phyloP scores from a whole-genome alignment of 1,139 yeast genomes.

The Suhomyces chickasaworum region DNA sequence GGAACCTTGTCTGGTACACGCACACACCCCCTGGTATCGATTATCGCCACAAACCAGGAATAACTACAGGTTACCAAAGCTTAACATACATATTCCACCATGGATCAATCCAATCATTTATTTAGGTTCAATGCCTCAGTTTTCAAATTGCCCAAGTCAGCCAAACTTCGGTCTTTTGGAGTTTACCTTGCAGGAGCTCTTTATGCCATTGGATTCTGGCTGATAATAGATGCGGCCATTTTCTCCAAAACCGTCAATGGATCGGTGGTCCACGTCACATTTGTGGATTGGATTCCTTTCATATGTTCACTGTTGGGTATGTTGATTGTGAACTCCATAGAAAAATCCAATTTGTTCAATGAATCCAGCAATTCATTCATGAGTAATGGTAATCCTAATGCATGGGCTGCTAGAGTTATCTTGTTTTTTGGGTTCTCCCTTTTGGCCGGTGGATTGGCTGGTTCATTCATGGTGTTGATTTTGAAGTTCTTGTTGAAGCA shows the following conservation, averaged over 20 bases:
- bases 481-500: conserved; percentile 81
- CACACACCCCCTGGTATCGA: background rate
- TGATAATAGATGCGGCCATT: conserved; percentile 83
- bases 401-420: conserved; percentile 93
- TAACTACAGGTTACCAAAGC: background rate
- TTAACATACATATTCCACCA: conserved; percentile 13
- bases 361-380: conserved; percentile 56
- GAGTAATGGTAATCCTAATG: conserved; percentile 56
- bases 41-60: background rate
- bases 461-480: conserved; percentile 84
- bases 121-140: conserved; percentile 55
- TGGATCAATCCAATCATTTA: conserved; percentile 39
- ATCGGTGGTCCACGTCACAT: conserved; percentile 80
- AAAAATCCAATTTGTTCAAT: conserved; percentile 70
- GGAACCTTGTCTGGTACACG: background rate
- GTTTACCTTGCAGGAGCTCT: conserved; percentile 75
- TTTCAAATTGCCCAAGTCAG: conserved; percentile 65
- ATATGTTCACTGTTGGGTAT: conserved; percentile 88
- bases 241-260: conserved; percentile 86
- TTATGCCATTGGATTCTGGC: conserved; percentile 89
- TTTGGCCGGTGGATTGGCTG: conserved; percentile 93
- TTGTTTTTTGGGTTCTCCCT: conserved; percentile 89
- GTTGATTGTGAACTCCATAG: conserved; percentile 89
- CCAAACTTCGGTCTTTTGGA: conserved; percentile 70
- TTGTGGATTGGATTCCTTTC: conserved; percentile 94